phyloP scores from a whole-genome alignment of 805 yeast species.

The Kodamaea laetipori region DNA sequence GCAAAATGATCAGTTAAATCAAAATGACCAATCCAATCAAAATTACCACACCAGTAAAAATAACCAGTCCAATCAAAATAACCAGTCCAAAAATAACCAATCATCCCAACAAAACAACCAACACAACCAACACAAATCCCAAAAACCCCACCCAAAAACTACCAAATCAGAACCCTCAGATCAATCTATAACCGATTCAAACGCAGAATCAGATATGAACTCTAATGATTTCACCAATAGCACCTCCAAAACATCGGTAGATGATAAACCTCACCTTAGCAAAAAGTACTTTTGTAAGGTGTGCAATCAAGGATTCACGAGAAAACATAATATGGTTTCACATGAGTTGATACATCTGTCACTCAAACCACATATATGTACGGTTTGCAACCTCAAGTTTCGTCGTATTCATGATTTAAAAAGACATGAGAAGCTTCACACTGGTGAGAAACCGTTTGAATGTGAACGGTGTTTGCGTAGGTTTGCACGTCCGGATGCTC shows the following conservation, averaged over 20 bases:
- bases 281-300: conserved; percentile 53
- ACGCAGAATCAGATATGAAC: too few species aligned
- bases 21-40: too few species aligned
- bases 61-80: too few species aligned
- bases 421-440: conserved; percentile 73
- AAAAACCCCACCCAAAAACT: too few species aligned
- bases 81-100: too few species aligned
- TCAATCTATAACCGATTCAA: too few species aligned
- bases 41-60: too few species aligned
- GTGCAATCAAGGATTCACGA: conserved; percentile 65
- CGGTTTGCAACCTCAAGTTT: conserved; percentile 61
- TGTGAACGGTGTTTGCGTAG: conserved; percentile 63
- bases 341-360: conserved; percentile 70
- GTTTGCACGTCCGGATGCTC: conserved; percentile 77
- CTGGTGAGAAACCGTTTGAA: conserved; percentile 69
- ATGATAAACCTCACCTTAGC: conserved; percentile 2
- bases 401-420: conserved; percentile 76
- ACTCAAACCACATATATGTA: conserved; percentile 64
- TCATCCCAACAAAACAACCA: too few species aligned
- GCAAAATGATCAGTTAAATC: too few species aligned
- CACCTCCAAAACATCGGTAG: background rate
- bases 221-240: too few species aligned
- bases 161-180: too few species aligned
- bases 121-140: too few species aligned
- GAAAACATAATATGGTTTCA: conserved; percentile 74